Evolutionary conservation across 371 early-diverging fungal genomes (phyloP).

Genomic region (Mortierella sp.): DNA sequence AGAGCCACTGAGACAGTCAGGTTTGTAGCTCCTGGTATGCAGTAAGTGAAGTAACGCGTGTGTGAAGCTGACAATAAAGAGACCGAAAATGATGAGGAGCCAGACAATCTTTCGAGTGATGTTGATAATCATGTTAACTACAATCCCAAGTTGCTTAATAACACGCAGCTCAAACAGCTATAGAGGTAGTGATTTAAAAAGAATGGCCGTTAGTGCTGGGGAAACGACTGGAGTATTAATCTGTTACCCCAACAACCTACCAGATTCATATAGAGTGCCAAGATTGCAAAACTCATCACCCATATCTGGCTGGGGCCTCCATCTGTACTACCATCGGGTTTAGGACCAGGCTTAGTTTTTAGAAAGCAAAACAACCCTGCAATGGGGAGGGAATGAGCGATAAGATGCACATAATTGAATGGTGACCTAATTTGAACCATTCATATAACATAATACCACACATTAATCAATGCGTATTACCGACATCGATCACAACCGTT

Average conservation of each 20-base stretch:
- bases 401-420: conserved; percentile 33
- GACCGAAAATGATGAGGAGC: conserved; percentile 41
- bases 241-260: conserved; percentile 10
- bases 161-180: conserved; percentile 51
- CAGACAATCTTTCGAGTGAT: conserved; percentile 36
- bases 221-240: background rate
- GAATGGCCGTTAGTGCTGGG: no score
- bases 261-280: conserved; percentile 41
- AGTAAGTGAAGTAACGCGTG: conserved; percentile 45
- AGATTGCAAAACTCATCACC: conserved; percentile 42
- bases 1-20: background rate
- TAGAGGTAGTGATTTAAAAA: no score
- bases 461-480: no score
- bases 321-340: background rate
- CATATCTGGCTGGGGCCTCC: conserved; percentile 34
- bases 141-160: conserved; percentile 43
- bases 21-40: conserved; percentile 15
- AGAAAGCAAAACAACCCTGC: conserved; percentile 23
- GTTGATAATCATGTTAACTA: conserved; percentile 53
- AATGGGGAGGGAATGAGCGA: conserved; percentile 13
- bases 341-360: background rate
- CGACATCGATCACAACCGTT: background rate
- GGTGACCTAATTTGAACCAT: conserved; percentile 28
- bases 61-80: conserved; percentile 47
- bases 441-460: no score